Base-by-base conservation (phyloP, 257 asterid species). In the Euphrasia confusa region DNA sequence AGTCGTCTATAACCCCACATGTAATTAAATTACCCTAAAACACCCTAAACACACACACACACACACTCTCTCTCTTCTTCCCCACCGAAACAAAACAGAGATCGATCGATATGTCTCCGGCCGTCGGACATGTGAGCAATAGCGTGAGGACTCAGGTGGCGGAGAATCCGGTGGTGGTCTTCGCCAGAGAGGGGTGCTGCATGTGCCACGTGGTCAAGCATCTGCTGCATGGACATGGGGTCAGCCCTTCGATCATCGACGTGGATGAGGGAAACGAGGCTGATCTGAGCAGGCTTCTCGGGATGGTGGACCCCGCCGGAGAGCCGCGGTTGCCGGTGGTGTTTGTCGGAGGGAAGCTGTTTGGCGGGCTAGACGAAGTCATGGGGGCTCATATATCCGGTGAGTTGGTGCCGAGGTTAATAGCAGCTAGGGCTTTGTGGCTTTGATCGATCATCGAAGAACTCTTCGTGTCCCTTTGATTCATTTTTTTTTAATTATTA, bases 321-420 rank as follows among this genome's bases (percentile, higher is more conserved):
- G 37, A 30, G 61, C 63, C 69, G 61, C 75, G 73, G 58, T 74
- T 90, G 3, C 97, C 97, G 72, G 81, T 74, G 47, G 91, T 85
- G 61, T 90, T 90, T 6, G 81, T 90, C 0, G 96, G 96, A 12
- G 98, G 98, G 26, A 72, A 78, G 67, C 32, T 80, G 77, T 80
- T 90, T 10, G 98, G 98, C 6, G 98, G 98, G 18, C 69, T 88
- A 42, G 95, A 90, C 18, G 83, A 77, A 66, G 71, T 90, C 32
- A 85, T 90, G 81, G 77, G 80, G 0, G 84, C 89, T 18, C 95
- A 88, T 74, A 87, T 90, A 26, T 76, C 89, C 35, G 98, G 98
- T 54, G 89, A 82, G 48, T 66, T 90, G 80, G 95, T 90, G 72
- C 96, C 96, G 2, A 68, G 65, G 35, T 65, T 90, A 49, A 88